Evolutionary conservation across 306 rosid species (phyloP).

Genomic region (Trichosanthes cucumerina): DNA sequence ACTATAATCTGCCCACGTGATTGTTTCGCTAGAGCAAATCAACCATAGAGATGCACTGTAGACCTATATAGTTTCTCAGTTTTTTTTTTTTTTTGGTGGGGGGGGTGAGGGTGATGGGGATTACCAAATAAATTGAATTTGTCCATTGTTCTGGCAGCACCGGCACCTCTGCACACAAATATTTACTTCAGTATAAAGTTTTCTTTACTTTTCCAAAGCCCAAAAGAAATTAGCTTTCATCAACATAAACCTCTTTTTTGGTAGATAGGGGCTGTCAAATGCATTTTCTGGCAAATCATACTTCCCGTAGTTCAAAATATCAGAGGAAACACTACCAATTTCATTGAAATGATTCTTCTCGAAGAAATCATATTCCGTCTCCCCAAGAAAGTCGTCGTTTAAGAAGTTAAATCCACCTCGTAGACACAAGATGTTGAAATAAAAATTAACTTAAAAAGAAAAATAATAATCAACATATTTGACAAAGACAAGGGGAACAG

Average conservation of each 20-base stretch:
- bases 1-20: not conserved
- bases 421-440: not conserved
- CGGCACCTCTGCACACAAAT: slow-evolving; percentile 43
- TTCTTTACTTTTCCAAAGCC: not conserved
- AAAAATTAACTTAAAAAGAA: not conserved
- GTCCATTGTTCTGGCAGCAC: slow-evolving; percentile 32
- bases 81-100: not conserved
- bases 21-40: not conserved
- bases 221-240: not conserved
- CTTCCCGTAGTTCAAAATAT: slow-evolving; percentile 22
- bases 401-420: slow-evolving; percentile 37
- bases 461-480: not conserved
- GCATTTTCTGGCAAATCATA: slow-evolving; percentile 20
- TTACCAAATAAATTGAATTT: slow-evolving; percentile 46
- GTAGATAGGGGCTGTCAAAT: slow-evolving; percentile 37
- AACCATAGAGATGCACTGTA: not conserved
- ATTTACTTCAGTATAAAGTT: slow-evolving; percentile 18
- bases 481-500: not conserved
- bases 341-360: slow-evolving; percentile 35
- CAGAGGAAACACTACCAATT: slow-evolving; percentile 26
- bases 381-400: slow-evolving; percentile 31
- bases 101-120: not conserved
- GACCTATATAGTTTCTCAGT: not conserved
- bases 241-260: slow-evolving; percentile 28
- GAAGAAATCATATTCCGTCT: slow-evolving; percentile 31